These are phyloP conservation scores for Aspergillus tanneri DNA, from an alignment of 2,329 filamentous ascomycete genomes.

Conservation along the genomic window DNA sequence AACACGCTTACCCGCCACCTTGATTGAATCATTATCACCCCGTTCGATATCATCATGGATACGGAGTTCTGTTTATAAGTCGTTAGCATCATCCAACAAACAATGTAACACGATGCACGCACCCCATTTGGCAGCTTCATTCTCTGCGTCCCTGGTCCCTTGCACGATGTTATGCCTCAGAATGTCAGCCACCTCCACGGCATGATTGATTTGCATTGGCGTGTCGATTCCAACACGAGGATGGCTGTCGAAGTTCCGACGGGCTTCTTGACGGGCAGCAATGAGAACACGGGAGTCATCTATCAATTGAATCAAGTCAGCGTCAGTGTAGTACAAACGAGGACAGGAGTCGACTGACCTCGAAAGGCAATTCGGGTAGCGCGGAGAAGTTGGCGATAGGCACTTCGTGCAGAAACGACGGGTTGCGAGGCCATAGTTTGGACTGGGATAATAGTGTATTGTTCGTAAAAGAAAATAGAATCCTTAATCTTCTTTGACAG, in stretches of 20 bases:
- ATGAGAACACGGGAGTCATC: slow-evolving; percentile 68
- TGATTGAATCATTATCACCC: slow-evolving; percentile 90
- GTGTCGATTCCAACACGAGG: slow-evolving; percentile 60
- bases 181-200: slow-evolving; percentile 77
- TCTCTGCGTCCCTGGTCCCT: slow-evolving; percentile 53
- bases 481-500: too few species aligned
- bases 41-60: slow-evolving; percentile 91
- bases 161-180: slow-evolving; percentile 85
- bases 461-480: too few species aligned
- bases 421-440: too few species aligned
- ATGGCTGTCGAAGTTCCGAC: slow-evolving; percentile 70
- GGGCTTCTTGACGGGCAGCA: slow-evolving; percentile 71
- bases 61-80: slow-evolving; percentile 64
- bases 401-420: slow-evolving; percentile 62
- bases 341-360: slow-evolving; percentile 51
- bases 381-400: slow-evolving; percentile 79
- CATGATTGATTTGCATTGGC: slow-evolving; percentile 68
- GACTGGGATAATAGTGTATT: slow-evolving; percentile 22
- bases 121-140: slow-evolving; percentile 40
- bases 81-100: slow-evolving; percentile 6
- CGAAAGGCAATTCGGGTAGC: slow-evolving; percentile 79
- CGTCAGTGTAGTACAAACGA: background rate
- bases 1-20: slow-evolving; percentile 51
- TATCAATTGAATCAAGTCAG: slow-evolving; percentile 37
- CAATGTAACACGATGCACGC: slow-evolving; percentile 16